Base-by-base conservation (phyloP, 106 monocot genomes). In the Dendrobium catenatum region DNA sequence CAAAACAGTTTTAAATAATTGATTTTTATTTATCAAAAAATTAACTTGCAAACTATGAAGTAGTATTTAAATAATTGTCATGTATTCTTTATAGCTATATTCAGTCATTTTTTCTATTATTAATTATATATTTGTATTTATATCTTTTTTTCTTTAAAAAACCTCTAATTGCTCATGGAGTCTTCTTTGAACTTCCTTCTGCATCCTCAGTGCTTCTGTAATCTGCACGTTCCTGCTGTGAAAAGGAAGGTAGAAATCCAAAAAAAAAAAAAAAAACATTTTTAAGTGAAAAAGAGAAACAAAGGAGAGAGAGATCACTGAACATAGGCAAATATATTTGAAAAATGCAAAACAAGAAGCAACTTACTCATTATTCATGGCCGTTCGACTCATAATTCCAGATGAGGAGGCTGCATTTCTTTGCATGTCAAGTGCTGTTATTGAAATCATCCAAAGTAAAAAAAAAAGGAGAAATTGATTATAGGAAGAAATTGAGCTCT, bases 121-220 rank as follows among this genome's bases (percentile, higher is more conserved):
- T 74, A 46, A 79, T 16, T 76, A 47, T 76, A 48, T 48, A 26
- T 24, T 3, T 68, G 31, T 72, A 40, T 72, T 9, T 37, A 37
- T 37, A 37, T 37, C 37, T 37, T 37, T 37, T 37, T 37, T 40
- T 72, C 22, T 37, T 33, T 41, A 16, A 49, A 80, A 58, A 17
- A 91, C 94, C 94, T 94, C 94, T 73, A 94, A 66, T 74, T 94
- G 94, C 55, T 94, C 94, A 84, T 94, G 91, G 19, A 94, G 73
- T 84, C 94, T 89, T 49, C 94, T 91, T 41, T 94, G 94, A 37
- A 94, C 94, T 83, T 94, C 94, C 94, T 91, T 85, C 78, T 94
- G 94, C 94, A 94, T 91, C 83, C 89, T 55, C 16, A 91, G 75
- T 20, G 91, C 89, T 84, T 94, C 94, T 18, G 85, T 83, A 48